A percentile compares a stretch with the other conserved stretches of the same genome.
These are phyloP conservation scores for Diaporthe citri DNA, from an alignment of 2,329 filamentous ascomycete species.

Conservation along the genomic window DNA sequence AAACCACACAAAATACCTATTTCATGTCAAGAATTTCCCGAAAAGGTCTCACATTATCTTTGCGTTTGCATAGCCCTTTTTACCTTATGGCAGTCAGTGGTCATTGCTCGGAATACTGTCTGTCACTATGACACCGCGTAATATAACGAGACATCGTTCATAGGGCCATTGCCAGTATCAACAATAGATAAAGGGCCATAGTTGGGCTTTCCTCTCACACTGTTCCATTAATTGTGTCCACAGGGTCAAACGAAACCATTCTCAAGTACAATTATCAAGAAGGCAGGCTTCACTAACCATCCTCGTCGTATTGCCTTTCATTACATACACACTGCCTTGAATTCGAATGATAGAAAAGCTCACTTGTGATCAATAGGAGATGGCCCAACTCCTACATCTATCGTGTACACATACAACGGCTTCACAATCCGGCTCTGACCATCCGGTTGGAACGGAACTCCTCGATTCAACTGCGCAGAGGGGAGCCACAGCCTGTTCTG, in stretches of 20 bases:
- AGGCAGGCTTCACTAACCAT: too few relatives aligned
- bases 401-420: slow-evolving; percentile 34
- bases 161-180: too few relatives aligned
- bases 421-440: slow-evolving; percentile 32
- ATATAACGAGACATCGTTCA: too few relatives aligned
- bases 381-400: slow-evolving; percentile 35
- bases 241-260: neutral
- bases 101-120: neutral
- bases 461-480: slow-evolving; percentile 33
- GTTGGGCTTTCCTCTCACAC: too few relatives aligned
- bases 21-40: neutral
- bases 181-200: too few relatives aligned
- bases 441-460: slow-evolving; percentile 16
- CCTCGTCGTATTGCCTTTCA: neutral
- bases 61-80: neutral
- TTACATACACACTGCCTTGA: neutral
- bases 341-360: neutral
- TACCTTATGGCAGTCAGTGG: neutral
- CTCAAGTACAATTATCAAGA: neutral
- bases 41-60: neutral
- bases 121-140: neutral
- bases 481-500: slow-evolving; percentile 37
- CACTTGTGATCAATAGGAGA: slow-evolving; percentile 36
- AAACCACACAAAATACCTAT: neutral
- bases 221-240: neutral